phyloP scores from a whole-genome alignment of 345 rosid species.

The Litchi chinensis region DNA sequence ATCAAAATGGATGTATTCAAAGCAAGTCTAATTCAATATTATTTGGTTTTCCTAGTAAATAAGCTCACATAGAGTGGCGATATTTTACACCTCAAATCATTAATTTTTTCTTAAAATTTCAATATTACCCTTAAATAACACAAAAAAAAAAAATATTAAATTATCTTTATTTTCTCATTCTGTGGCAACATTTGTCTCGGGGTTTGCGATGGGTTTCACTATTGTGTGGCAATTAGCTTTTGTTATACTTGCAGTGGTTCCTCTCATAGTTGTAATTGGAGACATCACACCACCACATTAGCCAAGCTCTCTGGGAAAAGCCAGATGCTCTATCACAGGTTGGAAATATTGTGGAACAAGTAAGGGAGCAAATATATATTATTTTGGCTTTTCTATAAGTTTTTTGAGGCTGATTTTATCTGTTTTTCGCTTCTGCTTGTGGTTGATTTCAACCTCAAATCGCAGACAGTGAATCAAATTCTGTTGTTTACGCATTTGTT shows the following conservation, averaged over 20 bases:
- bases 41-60: too few relatives aligned
- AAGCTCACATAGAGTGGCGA: too few relatives aligned
- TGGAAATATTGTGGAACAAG: slow-evolving; percentile 93
- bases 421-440: slow-evolving; percentile 33
- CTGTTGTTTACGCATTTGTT: slow-evolving; percentile 75
- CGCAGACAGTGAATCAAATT: slow-evolving; percentile 85
- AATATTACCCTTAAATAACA: too few relatives aligned
- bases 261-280: slow-evolving; percentile 91
- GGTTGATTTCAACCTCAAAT: slow-evolving; percentile 28
- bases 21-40: too few relatives aligned
- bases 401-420: background rate
- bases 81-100: too few relatives aligned
- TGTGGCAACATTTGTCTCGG: slow-evolving; percentile 95
- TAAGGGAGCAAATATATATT: slow-evolving; percentile 18
- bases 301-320: slow-evolving; percentile 76
- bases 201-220: slow-evolving; percentile 91
- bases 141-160: too few relatives aligned
- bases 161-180: slow-evolving; percentile 41
- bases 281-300: slow-evolving; percentile 71
- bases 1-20: too few relatives aligned
- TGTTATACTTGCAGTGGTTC: slow-evolving; percentile 77
- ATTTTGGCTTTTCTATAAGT: background rate
- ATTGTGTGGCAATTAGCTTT: slow-evolving; percentile 98
- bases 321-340: slow-evolving; percentile 29
- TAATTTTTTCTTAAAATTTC: too few relatives aligned